Conservation (phyloP, 495 filamentous ascomycete genomes). For the Polyplosphaeria fusca region DNA sequence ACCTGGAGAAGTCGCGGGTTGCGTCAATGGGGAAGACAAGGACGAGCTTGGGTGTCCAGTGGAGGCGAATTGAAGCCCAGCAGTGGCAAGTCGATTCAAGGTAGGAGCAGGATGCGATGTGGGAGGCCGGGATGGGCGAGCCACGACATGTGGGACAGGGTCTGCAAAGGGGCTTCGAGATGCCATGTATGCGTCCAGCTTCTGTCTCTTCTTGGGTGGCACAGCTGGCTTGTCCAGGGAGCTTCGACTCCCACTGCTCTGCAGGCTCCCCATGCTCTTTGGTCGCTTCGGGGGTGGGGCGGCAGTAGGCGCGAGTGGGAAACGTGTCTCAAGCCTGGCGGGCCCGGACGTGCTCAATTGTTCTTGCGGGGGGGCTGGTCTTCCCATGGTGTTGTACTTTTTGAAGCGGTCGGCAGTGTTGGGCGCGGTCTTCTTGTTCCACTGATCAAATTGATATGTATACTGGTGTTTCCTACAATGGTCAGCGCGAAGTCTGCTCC, state of each 20-base stretch:
- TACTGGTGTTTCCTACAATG: constrained; percentile 4
- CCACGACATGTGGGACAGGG: neutral
- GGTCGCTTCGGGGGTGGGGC: constrained; percentile 7
- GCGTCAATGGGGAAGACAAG: neutral
- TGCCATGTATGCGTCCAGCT: constrained; percentile 10
- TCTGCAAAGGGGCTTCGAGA: constrained; percentile 5
- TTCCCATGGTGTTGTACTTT: constrained; percentile 13
- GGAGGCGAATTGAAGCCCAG: neutral
- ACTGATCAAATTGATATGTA: constrained; percentile 10
- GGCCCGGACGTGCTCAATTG: constrained; percentile 4
- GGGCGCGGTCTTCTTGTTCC: too few species aligned
- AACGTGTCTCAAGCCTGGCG: neutral
- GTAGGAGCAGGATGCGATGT: neutral
- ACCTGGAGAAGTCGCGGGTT: neutral
- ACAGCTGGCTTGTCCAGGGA: constrained; percentile 17
- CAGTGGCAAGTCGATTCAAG: neutral
- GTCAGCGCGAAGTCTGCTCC: neutral
- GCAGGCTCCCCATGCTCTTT: constrained; percentile 21
- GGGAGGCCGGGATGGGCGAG: too few species aligned
- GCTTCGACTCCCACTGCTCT: constrained; percentile 1
- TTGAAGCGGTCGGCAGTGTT: too few species aligned
- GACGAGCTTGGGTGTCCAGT: neutral
- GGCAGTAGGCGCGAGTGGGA: neutral
- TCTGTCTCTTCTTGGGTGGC: constrained; percentile 22
- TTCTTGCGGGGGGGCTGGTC: neutral